phyloP scores from a whole-genome alignment of 2,329 filamentous ascomycete genomes.

The Ceratocystis alfenasii region DNA sequence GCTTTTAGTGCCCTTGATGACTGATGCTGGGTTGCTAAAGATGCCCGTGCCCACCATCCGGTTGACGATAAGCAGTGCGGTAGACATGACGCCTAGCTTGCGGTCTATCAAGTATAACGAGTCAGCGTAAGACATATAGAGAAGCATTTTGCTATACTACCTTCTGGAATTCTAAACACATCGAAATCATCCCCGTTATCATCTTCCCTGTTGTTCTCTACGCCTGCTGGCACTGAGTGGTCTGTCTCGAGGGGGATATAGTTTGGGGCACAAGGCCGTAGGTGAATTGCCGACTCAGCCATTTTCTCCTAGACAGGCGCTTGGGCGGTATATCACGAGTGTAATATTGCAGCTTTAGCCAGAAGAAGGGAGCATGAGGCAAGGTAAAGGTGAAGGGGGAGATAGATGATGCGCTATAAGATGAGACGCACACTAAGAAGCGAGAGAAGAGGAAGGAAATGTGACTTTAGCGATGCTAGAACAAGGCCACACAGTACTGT shows the following conservation, averaged over 20 bases:
- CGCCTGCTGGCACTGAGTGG: not conserved
- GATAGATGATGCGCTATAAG: not conserved
- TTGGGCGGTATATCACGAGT: not conserved
- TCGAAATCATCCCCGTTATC: slow-evolving; percentile 7
- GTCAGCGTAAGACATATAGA: not conserved
- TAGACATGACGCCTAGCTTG: slow-evolving; percentile 28
- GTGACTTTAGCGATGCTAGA: not conserved
- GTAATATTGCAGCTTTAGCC: not conserved
- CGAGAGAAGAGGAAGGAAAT: not conserved
- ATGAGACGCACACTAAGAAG: not conserved
- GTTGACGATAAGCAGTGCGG: slow-evolving; percentile 44
- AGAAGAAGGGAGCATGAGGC: not conserved
- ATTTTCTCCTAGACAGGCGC: not conserved
- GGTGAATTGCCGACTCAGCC: not conserved
- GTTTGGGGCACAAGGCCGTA: not conserved
- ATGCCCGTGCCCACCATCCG: slow-evolving; percentile 50
- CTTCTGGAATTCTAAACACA: slow-evolving; percentile 20
- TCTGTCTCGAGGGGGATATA: not conserved
- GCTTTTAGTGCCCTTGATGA: slow-evolving; percentile 41
- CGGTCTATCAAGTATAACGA: slow-evolving; percentile 4
- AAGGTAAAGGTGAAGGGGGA: too few species aligned
- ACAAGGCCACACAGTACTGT: not conserved
- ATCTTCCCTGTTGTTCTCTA: not conserved
- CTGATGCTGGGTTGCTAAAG: slow-evolving; percentile 43
- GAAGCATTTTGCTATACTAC: not conserved